Evolutionary conservation across 139 green algal species (phyloP), one percentile per base, ranked within the genome.

Genomic region (Deuterostichococcus epilithicus): DNA sequence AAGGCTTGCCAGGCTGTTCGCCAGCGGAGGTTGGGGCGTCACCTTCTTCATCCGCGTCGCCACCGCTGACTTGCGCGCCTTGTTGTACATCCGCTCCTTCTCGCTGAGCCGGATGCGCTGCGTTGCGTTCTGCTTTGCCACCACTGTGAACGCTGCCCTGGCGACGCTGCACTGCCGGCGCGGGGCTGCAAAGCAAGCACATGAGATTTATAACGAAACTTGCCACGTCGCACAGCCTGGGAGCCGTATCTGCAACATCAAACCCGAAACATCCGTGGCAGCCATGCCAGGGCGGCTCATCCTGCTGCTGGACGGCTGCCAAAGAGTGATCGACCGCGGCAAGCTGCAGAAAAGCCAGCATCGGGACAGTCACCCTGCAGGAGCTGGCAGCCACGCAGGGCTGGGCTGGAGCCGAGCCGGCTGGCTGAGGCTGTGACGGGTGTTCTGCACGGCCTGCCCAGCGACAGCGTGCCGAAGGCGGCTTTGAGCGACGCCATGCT

Each of bases 1-100:
- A n/a, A n/a, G n/a, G n/a, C n/a, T n/a, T n/a, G n/a, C n/a, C n/a
- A n/a, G n/a, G n/a, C n/a, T n/a, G n/a, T n/a, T n/a, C n/a, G n/a
- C n/a, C n/a, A n/a, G n/a, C n/a, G n/a, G n/a, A n/a, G n/a, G n/a
- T 23, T 5, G 5, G 73, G n/a, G n/a, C n/a, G n/a, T 37, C 65
- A 92, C 92, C 93, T 97, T 97, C 84, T 94, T 97, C 70, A 96
- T 92, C 68, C 90, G 77, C 6, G 93, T 97, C 23, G 87, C 86
- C 58, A 94, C 84, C 25, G 90, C 92, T 58, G 87, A 93, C 87
- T 94, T 97, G 67, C 85, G 81, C 38, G 76, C 66, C 87, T 93
- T 97, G 86, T 97, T 97, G 68, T 88, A 84, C 75, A 91, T 45
- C 3, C 93, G 81, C 18, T 80, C 69, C 75, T 87, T 91, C 84